phyloP scores from a whole-genome alignment of 2,329 filamentous ascomycete genomes.

The Ophiostoma australiae region DNA sequence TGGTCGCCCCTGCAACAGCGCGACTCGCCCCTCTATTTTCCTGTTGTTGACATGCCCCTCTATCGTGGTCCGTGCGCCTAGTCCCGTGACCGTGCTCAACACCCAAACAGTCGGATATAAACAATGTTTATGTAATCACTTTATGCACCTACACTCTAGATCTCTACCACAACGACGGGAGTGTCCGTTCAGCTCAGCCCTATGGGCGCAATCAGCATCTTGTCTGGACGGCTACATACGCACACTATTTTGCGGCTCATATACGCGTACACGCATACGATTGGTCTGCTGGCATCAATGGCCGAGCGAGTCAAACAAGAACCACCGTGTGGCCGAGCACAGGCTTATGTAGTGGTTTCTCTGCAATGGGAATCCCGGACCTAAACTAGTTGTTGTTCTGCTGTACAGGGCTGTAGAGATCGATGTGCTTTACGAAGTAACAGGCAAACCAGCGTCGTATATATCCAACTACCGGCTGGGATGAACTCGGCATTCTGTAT shows the following conservation, averaged over 20 bases:
- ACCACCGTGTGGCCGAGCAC: neutral
- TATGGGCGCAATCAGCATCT: neutral
- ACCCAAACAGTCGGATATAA: neutral
- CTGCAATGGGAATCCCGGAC: neutral
- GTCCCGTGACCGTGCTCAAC: conserved; percentile 13
- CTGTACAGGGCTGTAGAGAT: too few species aligned
- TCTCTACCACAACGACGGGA: neutral
- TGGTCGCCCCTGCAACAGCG: conserved; percentile 22
- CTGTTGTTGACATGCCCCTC: conserved; percentile 16
- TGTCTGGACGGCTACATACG: neutral
- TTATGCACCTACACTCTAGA: neutral
- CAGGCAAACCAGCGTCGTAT: too few species aligned
- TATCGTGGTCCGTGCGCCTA: conserved; percentile 17
- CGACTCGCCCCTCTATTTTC: conserved; percentile 7
- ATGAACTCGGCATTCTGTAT: too few species aligned
- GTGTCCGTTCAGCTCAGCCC: neutral
- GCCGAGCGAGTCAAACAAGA: neutral
- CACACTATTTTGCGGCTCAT: neutral
- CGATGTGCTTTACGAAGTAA: too few species aligned
- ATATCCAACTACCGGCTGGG: too few species aligned
- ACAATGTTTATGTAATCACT: conserved; percentile 1
- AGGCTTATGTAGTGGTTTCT: neutral
- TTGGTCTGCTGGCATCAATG: neutral
- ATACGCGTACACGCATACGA: neutral
- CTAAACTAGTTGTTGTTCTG: too few species aligned